These are phyloP conservation scores for Russula sp. DNA, from an alignment of 768 basidiomycete genomes.

Conservation along the genomic window DNA sequence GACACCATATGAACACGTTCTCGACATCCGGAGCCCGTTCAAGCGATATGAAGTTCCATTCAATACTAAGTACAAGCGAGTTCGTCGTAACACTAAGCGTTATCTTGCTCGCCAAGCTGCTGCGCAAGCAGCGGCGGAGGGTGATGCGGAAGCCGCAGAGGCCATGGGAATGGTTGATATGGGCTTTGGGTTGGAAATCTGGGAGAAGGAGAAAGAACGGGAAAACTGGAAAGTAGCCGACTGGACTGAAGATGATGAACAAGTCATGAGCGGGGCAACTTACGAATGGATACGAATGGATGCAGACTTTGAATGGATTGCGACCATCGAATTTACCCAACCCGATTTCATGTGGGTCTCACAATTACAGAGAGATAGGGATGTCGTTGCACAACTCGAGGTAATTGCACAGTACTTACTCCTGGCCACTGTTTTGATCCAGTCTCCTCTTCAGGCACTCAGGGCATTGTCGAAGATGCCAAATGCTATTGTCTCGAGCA, in stretches of 20 bases:
- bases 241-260: conserved; percentile 97
- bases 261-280: conserved; percentile 88
- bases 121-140: conserved; percentile 88
- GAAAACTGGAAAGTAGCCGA: conserved; percentile 96
- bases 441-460: conserved; percentile 64
- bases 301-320: conserved; percentile 99
- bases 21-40: conserved; percentile 81
- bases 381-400: conserved; percentile 97
- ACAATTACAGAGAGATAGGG: conserved; percentile 90
- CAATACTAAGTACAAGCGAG: conserved; percentile 97
- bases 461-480: conserved; percentile 78
- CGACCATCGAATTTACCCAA: conserved; percentile 87
- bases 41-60: conserved; percentile 98
- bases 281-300: conserved; percentile 99
- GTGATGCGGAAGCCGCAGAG: conserved; percentile 87
- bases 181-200: conserved; percentile 89
- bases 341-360: conserved; percentile 99
- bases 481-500: conserved; percentile 83
- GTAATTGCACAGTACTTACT: conserved; percentile 40
- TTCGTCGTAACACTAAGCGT: conserved; percentile 94
- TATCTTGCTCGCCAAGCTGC: conserved; percentile 91
- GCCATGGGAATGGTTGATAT: conserved; percentile 93
- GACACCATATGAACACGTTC: conserved; percentile 96
- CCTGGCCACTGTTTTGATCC: conserved; percentile 24
- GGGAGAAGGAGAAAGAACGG: conserved; percentile 93